Evolutionary conservation across 805 yeast genomes (phyloP).

Genomic region (Metschnikowia noctiluminum): DNA sequence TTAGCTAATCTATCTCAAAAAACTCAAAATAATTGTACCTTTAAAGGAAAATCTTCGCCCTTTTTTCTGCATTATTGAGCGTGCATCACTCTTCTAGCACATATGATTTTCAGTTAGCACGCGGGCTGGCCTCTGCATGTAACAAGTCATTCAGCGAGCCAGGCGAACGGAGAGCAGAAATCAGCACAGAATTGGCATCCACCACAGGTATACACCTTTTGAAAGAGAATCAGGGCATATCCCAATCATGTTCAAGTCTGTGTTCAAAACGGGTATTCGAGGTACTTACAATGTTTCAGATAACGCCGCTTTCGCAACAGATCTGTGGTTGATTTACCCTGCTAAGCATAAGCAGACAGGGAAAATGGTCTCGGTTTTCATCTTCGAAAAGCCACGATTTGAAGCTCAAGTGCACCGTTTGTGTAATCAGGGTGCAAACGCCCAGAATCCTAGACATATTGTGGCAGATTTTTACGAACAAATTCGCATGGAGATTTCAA

Average conservation of each 20-base stretch:
- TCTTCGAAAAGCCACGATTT: conserved; percentile 76
- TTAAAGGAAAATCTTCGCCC: no score
- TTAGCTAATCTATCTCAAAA: no score
- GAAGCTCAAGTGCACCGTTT: conserved; percentile 50
- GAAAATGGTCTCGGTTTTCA: conserved; percentile 73
- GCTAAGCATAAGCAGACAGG: conserved; percentile 70
- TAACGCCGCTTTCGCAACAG: conserved; percentile 67
- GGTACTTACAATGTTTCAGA: conserved; percentile 66
- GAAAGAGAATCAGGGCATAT: not conserved
- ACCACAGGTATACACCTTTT: no score
- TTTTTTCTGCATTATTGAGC: no score
- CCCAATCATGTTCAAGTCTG: conserved; percentile 46
- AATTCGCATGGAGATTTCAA: conserved; percentile 63
- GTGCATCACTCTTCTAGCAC: no score
- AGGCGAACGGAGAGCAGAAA: not conserved
- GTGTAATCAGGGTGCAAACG: conserved; percentile 25
- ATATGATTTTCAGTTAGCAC: no score
- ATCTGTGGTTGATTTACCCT: conserved; percentile 82
- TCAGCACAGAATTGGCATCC: no score
- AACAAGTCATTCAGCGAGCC: not conserved
- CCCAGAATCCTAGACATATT: conserved; percentile 46
- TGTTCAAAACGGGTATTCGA: conserved; percentile 58
- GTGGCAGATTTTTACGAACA: conserved; percentile 64
- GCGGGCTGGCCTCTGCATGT: not conserved
- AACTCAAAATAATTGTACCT: no score